Percentiles rank a stretch among this genome's conserved stretches.
Conservation (phyloP, 495 filamentous ascomycete species). For the Tuber calosporum region DNA sequence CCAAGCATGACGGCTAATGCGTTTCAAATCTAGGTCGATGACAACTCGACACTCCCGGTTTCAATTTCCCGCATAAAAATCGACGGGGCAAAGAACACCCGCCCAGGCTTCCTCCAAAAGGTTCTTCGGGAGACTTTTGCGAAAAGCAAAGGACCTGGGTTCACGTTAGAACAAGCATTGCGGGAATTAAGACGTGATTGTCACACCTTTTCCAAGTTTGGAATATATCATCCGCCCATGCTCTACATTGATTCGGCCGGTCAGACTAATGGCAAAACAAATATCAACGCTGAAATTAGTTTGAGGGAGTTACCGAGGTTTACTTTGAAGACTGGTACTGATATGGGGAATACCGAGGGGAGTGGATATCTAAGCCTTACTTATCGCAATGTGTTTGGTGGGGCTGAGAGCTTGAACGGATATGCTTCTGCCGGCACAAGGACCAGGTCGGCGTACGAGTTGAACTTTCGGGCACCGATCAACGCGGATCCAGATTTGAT, state of each 20-base stretch:
- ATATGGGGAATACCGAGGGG: slow-evolving; percentile 83
- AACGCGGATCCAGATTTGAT: slow-evolving; percentile 71
- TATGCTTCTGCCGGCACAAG: slow-evolving; percentile 80
- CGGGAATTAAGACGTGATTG: neutral
- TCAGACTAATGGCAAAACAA: neutral
- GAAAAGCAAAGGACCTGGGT: neutral
- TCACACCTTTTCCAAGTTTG: neutral
- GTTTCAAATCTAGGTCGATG: slow-evolving; percentile 54
- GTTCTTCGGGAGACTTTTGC: slow-evolving; percentile 66
- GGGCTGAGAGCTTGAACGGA: slow-evolving; percentile 74
- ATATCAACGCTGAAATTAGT: neutral
- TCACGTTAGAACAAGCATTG: neutral
- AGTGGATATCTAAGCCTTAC: slow-evolving; percentile 78
- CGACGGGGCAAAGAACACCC: slow-evolving; percentile 67
- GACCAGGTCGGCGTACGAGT: slow-evolving; percentile 80
- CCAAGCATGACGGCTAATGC: neutral
- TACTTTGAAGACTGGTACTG: slow-evolving; percentile 81
- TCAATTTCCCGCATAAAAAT: slow-evolving; percentile 76
- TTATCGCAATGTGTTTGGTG: slow-evolving; percentile 87
- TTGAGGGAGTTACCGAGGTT: slow-evolving; percentile 46
- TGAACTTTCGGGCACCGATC: slow-evolving; percentile 71
- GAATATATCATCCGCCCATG: neutral
- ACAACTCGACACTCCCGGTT: slow-evolving; percentile 69
- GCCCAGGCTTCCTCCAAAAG: slow-evolving; percentile 67
- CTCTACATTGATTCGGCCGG: neutral